phyloP scores from a whole-genome alignment of 805 yeast genomes.

The Kazachstania taianensis region DNA sequence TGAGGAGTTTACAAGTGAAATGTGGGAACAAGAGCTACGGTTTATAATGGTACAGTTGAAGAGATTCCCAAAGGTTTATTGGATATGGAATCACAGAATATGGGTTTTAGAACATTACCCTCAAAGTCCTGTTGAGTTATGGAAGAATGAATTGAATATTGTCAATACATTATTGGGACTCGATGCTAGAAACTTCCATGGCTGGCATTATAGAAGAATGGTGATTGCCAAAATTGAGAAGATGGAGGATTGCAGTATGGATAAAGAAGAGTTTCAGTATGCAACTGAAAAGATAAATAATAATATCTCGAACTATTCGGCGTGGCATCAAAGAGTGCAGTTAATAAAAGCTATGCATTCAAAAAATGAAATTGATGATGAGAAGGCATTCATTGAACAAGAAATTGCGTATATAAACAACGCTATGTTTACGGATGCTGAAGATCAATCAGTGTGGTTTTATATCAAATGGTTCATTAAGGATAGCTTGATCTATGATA shows the following conservation, averaged over 20 bases:
- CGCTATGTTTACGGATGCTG: conserved; percentile 88
- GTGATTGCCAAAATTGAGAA: conserved; percentile 37
- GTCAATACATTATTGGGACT: conserved; percentile 56
- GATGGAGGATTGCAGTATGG: conserved; percentile 22
- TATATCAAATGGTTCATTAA: conserved; percentile 72
- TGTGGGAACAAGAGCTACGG: conserved; percentile 45
- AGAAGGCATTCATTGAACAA: conserved; percentile 31
- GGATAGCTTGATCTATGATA: conserved; percentile 22
- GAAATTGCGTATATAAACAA: conserved; percentile 66
- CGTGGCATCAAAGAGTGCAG: conserved; percentile 85
- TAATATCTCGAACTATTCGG: conserved; percentile 87
- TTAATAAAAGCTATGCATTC: conserved; percentile 46
- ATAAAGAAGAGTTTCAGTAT: conserved; percentile 54
- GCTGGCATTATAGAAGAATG: conserved; percentile 87
- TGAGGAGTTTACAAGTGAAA: conserved; percentile 18
- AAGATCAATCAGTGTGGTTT: conserved; percentile 89
- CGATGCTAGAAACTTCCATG: conserved; percentile 86
- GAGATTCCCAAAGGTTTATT: conserved; percentile 77
- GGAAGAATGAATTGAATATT: conserved; percentile 62
- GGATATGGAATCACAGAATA: conserved; percentile 91
- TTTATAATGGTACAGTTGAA: conserved; percentile 51
- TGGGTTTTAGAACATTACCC: conserved; percentile 62
- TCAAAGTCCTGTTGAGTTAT: conserved; percentile 35
- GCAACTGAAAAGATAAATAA: conserved; percentile 70
- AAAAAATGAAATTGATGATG: conserved; percentile 15